These are phyloP conservation scores for Beauveria australis DNA, from an alignment of 2,329 filamentous ascomycete genomes.

Conservation along the genomic window DNA sequence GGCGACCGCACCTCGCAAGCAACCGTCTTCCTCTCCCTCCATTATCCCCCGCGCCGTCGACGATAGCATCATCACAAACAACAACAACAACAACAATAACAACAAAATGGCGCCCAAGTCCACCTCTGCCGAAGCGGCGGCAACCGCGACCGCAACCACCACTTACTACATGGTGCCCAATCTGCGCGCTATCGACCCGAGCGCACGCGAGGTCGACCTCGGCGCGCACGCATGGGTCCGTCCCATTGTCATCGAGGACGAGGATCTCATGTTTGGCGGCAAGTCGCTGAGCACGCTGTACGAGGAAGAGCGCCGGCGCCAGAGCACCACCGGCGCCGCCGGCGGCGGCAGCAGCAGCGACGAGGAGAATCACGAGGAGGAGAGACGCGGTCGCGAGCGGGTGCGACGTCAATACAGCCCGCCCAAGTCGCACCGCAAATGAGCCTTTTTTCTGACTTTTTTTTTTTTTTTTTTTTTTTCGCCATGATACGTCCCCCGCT, in stretches of 20 bases:
- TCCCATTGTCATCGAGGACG: constrained; percentile 51
- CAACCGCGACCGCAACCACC: not conserved
- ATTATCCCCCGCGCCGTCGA: no score
- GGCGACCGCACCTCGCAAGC: not conserved
- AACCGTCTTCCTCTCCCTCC: not conserved
- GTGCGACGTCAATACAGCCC: constrained; percentile 24
- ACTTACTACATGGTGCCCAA: constrained; percentile 25
- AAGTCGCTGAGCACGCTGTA: constrained; percentile 53
- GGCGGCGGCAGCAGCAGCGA: constrained; percentile 24
- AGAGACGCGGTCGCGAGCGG: constrained; percentile 31
- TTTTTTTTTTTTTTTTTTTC: not conserved
- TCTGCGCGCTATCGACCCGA: constrained; percentile 24
- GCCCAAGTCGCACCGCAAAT: constrained; percentile 25
- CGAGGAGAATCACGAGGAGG: constrained; percentile 4
- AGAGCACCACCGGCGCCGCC: constrained; percentile 30
- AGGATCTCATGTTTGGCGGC: constrained; percentile 52
- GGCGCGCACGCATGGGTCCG: constrained; percentile 38
- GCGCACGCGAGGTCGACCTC: constrained; percentile 26
- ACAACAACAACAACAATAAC: not conserved
- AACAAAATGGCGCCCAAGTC: constrained; percentile 9
- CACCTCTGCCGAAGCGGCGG: not conserved
- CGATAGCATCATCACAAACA: not conserved
- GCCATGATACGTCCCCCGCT: not conserved
- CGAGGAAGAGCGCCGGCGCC: constrained; percentile 45
- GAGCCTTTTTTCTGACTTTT: constrained; percentile 12